Conservation (phyloP, 2,329 filamentous ascomycete genomes). For the Fusarium poae region DNA sequence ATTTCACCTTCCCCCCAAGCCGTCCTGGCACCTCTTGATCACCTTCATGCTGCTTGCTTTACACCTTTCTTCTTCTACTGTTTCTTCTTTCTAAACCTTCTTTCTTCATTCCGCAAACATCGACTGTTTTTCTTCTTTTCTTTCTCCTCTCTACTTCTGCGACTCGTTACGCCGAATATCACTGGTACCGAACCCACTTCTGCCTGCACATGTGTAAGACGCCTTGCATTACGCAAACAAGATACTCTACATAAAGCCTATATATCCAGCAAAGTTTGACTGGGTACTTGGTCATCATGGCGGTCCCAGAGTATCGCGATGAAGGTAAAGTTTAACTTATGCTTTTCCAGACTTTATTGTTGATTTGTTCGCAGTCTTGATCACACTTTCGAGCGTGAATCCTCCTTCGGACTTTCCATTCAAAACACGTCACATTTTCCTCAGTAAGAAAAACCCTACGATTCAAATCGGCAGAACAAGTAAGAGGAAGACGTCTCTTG, state of each 20-base stretch:
- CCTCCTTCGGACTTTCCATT: slow-evolving; percentile 39
- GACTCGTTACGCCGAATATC: not conserved
- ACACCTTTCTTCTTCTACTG: slow-evolving; percentile 14
- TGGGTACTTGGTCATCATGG: slow-evolving; percentile 29
- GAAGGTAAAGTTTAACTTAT: slow-evolving; percentile 39
- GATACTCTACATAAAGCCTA: not conserved
- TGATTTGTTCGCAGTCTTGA: slow-evolving; percentile 49
- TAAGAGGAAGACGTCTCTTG: slow-evolving; percentile 53
- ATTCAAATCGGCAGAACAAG: slow-evolving; percentile 61
- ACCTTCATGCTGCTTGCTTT: slow-evolving; percentile 28
- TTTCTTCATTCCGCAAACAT: not conserved
- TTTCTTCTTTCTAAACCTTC: slow-evolving; percentile 17
- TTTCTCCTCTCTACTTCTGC: not conserved
- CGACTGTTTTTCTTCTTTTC: not conserved
- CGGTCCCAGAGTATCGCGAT: slow-evolving; percentile 45
- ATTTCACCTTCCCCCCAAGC: slow-evolving; percentile 46
- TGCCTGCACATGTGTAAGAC: slow-evolving; percentile 35
- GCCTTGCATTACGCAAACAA: slow-evolving; percentile 11
- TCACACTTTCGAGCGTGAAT: slow-evolving; percentile 49
- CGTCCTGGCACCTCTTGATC: slow-evolving; percentile 36
- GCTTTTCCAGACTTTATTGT: not conserved
- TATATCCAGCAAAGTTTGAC: not conserved
- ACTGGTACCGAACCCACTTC: slow-evolving; percentile 31
- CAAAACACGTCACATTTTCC: slow-evolving; percentile 49
- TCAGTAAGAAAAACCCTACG: slow-evolving; percentile 50